phyloP scores from a whole-genome alignment of 805 yeast species.

The Aciculoconidium aculeatum region DNA sequence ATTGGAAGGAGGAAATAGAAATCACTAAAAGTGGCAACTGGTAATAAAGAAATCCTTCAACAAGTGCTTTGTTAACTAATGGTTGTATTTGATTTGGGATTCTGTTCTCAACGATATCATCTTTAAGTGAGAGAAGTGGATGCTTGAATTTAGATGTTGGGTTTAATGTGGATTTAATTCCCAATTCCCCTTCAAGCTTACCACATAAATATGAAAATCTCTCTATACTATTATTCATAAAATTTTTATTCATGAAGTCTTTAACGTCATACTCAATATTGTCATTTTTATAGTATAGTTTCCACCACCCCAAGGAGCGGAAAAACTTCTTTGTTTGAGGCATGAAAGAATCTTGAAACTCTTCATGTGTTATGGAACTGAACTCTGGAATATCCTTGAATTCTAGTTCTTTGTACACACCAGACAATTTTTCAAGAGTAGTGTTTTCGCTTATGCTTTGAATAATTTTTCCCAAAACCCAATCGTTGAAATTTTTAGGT shows the following conservation, averaged over 20 bases:
- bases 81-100: slow-evolving; percentile 33
- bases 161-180: slow-evolving; percentile 2
- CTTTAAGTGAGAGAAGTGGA: slow-evolving; percentile 27
- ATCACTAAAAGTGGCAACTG: slow-evolving; percentile 33
- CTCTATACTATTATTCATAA: slow-evolving; percentile 36
- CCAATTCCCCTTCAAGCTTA: slow-evolving; percentile 23
- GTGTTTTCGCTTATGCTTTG: slow-evolving; percentile 9
- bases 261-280: slow-evolving; percentile 38
- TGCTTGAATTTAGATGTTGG: slow-evolving; percentile 12
- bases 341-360: slow-evolving; percentile 28
- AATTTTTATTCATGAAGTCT: slow-evolving; percentile 28
- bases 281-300: slow-evolving; percentile 35
- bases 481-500: slow-evolving; percentile 16
- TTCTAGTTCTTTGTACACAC: slow-evolving; percentile 16
- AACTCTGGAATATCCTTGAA: slow-evolving; percentile 21
- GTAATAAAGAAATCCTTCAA: slow-evolving; percentile 26
- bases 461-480: slow-evolving; percentile 15
- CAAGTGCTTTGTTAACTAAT: slow-evolving; percentile 23
- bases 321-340: slow-evolving; percentile 29
- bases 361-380: slow-evolving; percentile 27
- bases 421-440: slow-evolving; percentile 12
- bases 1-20: slow-evolving; percentile 24
- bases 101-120: slow-evolving; percentile 22
- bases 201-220: slow-evolving; percentile 33
- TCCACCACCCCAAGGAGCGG: slow-evolving; percentile 36